Evolutionary conservation across 495 filamentous ascomycete species (phyloP).

Genomic region (Bathelium albidoporum): DNA sequence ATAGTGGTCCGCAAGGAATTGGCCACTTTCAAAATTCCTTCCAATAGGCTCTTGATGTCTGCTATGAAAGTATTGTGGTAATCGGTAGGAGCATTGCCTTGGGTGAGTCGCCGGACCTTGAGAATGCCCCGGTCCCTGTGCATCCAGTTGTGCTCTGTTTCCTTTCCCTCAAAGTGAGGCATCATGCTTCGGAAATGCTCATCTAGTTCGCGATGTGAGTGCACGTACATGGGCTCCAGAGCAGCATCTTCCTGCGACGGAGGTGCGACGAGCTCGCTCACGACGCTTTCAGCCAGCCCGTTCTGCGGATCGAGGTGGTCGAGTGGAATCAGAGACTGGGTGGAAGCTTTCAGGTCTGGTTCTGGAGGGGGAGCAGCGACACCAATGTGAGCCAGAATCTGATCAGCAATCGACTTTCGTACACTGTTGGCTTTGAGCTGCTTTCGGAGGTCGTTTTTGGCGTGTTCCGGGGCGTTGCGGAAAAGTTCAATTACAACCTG

Average conservation of each 20-base stretch:
- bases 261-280: slow-evolving; percentile 22
- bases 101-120: slow-evolving; percentile 64
- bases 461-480: slow-evolving; percentile 67
- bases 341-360: slow-evolving; percentile 36
- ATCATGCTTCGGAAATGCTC: slow-evolving; percentile 74
- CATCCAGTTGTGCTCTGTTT: slow-evolving; percentile 85
- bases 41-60: slow-evolving; percentile 62
- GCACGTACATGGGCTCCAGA: slow-evolving; percentile 70
- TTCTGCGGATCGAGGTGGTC: slow-evolving; percentile 19
- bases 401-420: slow-evolving; percentile 68
- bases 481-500: slow-evolving; percentile 75
- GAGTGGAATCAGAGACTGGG: slow-evolving; percentile 20
- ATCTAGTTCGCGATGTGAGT: slow-evolving; percentile 72
- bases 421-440: slow-evolving; percentile 71
- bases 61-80: slow-evolving; percentile 58
- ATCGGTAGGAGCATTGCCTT: slow-evolving; percentile 74
- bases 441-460: slow-evolving; percentile 78
- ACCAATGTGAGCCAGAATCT: slow-evolving; percentile 57
- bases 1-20: slow-evolving; percentile 83
- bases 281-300: slow-evolving; percentile 26
- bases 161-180: slow-evolving; percentile 73
- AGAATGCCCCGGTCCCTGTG: slow-evolving; percentile 67
- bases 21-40: slow-evolving; percentile 82
- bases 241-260: slow-evolving; percentile 46
- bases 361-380: slow-evolving; percentile 33